Conservation (phyloP, 208 protist species). For the Trypanosoma platydactyli region DNA sequence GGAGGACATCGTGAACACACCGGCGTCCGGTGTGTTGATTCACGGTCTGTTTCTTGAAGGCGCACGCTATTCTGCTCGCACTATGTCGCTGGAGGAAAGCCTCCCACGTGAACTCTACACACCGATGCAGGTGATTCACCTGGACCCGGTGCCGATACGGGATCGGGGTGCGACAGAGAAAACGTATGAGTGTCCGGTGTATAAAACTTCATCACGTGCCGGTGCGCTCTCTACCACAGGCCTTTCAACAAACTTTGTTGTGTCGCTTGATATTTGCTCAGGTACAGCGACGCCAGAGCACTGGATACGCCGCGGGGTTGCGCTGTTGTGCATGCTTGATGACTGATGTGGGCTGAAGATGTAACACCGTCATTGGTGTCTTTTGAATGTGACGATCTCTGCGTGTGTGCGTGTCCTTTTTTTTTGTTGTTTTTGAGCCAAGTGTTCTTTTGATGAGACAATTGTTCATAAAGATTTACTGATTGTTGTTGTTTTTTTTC, state of each 20-base stretch:
- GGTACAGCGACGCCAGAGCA: slow-evolving; percentile 65
- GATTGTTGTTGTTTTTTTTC: slow-evolving; percentile 22
- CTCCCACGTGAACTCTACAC: slow-evolving; percentile 85
- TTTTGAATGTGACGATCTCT: slow-evolving; percentile 24
- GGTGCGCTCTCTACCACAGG: slow-evolving; percentile 91
- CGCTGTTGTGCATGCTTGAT: slow-evolving; percentile 93
- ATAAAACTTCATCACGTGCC: slow-evolving; percentile 91
- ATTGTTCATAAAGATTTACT: background rate
- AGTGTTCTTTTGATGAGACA: background rate
- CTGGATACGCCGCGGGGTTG: slow-evolving; percentile 93
- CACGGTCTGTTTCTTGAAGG: slow-evolving; percentile 94
- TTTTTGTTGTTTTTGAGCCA: slow-evolving; percentile 7
- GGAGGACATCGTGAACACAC: slow-evolving; percentile 67
- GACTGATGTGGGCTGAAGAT: slow-evolving; percentile 42
- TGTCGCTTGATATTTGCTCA: slow-evolving; percentile 79
- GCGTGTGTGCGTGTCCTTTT: slow-evolving; percentile 14
- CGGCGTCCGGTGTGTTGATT: slow-evolving; percentile 86
- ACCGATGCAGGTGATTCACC: slow-evolving; percentile 84
- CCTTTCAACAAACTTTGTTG: slow-evolving; percentile 92
- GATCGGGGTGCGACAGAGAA: slow-evolving; percentile 30
- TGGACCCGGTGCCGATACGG: slow-evolving; percentile 74
- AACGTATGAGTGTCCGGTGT: slow-evolving; percentile 90
- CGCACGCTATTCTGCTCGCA: slow-evolving; percentile 59
- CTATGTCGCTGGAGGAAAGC: slow-evolving; percentile 71
- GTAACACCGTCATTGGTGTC: too few relatives aligned